phyloP scores from a whole-genome alignment of 331 rosid genomes.

The Stylosanthes scabra region DNA sequence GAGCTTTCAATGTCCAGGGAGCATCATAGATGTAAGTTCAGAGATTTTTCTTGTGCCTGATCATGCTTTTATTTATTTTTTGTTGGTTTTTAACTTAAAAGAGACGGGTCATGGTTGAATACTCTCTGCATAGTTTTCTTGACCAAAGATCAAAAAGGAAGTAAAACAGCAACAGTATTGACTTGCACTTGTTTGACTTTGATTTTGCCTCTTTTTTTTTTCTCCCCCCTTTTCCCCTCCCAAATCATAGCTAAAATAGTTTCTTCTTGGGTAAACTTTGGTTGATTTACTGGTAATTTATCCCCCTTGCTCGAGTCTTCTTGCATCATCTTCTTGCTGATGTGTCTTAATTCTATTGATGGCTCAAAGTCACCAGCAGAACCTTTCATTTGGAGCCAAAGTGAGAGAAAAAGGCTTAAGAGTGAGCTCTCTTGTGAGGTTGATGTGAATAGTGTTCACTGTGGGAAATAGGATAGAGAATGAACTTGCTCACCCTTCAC shows the following conservation, averaged over 20 bases:
- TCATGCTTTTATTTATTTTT: slow-evolving; percentile 16
- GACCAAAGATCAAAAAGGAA: background rate
- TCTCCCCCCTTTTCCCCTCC: no score
- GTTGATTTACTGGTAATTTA: slow-evolving; percentile 15
- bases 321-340: no score
- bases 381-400: no score
- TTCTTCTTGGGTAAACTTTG: background rate
- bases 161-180: slow-evolving; percentile 3
- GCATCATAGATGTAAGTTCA: slow-evolving; percentile 76
- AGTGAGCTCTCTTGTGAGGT: no score
- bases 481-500: background rate
- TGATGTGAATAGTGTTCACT: background rate
- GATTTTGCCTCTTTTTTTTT: background rate
- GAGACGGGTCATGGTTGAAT: slow-evolving; percentile 3
- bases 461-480: background rate
- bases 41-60: slow-evolving; percentile 7
- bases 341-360: slow-evolving; percentile 7
- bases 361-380: background rate
- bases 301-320: slow-evolving; percentile 12
- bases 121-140: slow-evolving; percentile 26
- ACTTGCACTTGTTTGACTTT: slow-evolving; percentile 21
- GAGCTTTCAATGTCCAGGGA: slow-evolving; percentile 84
- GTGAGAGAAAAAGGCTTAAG: background rate
- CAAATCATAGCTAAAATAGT: background rate
- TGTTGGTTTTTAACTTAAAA: background rate